These are phyloP conservation scores for Trapa bicornis DNA, from an alignment of 345 rosid species.

Conservation along the genomic window DNA sequence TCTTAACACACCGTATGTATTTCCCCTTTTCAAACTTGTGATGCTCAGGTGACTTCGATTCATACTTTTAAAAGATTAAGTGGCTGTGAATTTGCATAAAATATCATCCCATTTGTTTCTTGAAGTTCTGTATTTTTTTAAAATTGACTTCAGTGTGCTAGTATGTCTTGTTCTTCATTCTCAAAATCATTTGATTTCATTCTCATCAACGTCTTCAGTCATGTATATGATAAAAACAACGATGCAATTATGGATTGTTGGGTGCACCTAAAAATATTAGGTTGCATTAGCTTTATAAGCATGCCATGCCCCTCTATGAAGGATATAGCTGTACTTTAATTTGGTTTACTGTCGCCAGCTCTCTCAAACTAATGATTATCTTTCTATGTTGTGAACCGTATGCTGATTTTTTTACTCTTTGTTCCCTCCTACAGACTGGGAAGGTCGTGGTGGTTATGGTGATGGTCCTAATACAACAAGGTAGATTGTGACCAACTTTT, in stretches of 20 bases:
- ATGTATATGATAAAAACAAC: not conserved
- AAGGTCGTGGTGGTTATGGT: slow-evolving; percentile 61
- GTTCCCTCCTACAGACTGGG: slow-evolving; percentile 53
- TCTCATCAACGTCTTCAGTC: not conserved
- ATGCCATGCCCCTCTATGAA: not conserved
- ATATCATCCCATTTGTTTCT: not conserved
- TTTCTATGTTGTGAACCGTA: not conserved
- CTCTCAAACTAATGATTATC: not conserved
- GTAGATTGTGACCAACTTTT: slow-evolving; percentile 21
- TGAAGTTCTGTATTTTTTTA: not conserved
- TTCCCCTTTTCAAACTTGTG: not conserved
- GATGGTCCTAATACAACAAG: slow-evolving; percentile 48
- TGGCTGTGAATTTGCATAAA: not conserved
- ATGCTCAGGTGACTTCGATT: not conserved
- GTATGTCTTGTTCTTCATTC: not conserved
- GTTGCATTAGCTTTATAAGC: not conserved
- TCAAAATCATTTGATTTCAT: not conserved
- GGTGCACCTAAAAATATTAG: not conserved
- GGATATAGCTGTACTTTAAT: not conserved
- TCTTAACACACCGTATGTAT: not conserved
- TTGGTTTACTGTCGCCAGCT: not conserved
- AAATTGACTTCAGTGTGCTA: not conserved
- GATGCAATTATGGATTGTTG: not conserved
- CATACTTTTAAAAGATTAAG: not conserved
- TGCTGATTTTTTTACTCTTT: not conserved